These are phyloP conservation scores for Leccinum pachyderme DNA, from an alignment of 1,284 basidiomycete genomes.

Conservation along the genomic window DNA sequence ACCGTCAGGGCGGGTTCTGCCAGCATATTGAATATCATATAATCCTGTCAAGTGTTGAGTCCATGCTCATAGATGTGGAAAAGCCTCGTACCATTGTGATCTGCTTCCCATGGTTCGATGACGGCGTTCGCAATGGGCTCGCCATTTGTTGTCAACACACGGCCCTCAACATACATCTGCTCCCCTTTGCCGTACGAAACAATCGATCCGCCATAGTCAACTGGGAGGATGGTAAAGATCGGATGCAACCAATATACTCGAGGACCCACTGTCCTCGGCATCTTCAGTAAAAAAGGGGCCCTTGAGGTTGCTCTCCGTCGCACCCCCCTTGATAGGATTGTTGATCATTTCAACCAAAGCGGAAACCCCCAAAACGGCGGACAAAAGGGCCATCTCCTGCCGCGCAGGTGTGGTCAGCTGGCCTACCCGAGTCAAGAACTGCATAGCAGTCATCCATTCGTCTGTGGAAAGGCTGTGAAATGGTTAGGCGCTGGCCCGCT, in stretches of 20 bases:
- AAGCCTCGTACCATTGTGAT: slow-evolving; percentile 40
- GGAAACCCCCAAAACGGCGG: slow-evolving; percentile 76
- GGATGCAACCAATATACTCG: background rate
- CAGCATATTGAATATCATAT: slow-evolving; percentile 65
- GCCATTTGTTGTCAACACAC: slow-evolving; percentile 62
- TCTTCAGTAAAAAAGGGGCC: slow-evolving; percentile 87
- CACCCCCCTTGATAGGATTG: slow-evolving; percentile 62
- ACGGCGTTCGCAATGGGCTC: slow-evolving; percentile 62
- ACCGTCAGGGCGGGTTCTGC: slow-evolving; percentile 67
- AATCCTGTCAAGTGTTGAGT: slow-evolving; percentile 36
- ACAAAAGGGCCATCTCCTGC: slow-evolving; percentile 86
- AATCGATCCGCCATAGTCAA: slow-evolving; percentile 59
- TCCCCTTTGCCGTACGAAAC: slow-evolving; percentile 82
- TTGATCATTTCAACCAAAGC: slow-evolving; percentile 77
- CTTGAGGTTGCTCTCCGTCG: slow-evolving; percentile 74
- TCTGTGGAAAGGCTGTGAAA: slow-evolving; percentile 63
- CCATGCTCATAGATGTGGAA: background rate
- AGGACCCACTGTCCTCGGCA: slow-evolving; percentile 61
- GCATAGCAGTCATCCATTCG: slow-evolving; percentile 80
- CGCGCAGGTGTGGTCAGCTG: slow-evolving; percentile 70
- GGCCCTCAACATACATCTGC: slow-evolving; percentile 78
- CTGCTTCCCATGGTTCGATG: slow-evolving; percentile 87
- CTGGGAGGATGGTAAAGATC: slow-evolving; percentile 33
- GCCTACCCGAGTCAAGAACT: slow-evolving; percentile 74
- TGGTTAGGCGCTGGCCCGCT: background rate